A percentile compares a stretch with the other conserved stretches of the same genome.
Evolutionary conservation across 2,329 filamentous ascomycete species (phyloP).

Genomic region (Cercospora janseana): DNA sequence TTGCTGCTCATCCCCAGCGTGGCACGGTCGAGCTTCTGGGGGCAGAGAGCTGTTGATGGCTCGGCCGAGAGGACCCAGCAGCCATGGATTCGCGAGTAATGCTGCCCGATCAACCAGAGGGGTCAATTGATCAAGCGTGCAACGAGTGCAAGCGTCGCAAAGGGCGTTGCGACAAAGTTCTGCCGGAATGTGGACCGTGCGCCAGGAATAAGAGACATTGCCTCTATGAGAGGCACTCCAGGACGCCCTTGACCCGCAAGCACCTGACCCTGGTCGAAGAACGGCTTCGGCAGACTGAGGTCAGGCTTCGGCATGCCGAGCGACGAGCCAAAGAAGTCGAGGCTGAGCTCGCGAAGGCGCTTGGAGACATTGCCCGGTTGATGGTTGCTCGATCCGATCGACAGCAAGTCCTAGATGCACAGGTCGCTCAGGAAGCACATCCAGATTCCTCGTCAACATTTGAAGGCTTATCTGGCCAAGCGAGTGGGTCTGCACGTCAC

Average conservation of each 20-base stretch:
- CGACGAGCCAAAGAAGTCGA: conserved; percentile 28
- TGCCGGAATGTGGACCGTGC: conserved; percentile 44
- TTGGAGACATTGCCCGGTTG: neutral
- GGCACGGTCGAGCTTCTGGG: too few species aligned
- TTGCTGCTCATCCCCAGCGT: too few species aligned
- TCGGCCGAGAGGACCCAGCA: neutral
- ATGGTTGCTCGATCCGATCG: neutral
- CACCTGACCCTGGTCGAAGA: conserved; percentile 49
- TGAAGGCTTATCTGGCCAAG: too few species aligned
- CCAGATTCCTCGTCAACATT: neutral
- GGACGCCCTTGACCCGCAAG: conserved; percentile 51
- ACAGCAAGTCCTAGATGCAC: neutral
- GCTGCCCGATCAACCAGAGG: conserved; percentile 14
- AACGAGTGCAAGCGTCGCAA: conserved; percentile 34
- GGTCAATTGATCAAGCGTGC: conserved; percentile 27
- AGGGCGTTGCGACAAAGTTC: conserved; percentile 33
- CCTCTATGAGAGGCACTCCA: conserved; percentile 50
- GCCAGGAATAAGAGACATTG: conserved; percentile 48
- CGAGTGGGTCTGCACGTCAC: neutral
- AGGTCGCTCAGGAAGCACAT: neutral
- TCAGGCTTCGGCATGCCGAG: conserved; percentile 25
- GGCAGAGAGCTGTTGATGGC: too few species aligned
- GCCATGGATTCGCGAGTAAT: conserved; percentile 24
- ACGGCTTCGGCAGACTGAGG: conserved; percentile 38
- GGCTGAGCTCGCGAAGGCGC: conserved; percentile 17